Base-by-base conservation (phyloP, 2,329 filamentous ascomycete species). In the Cryphonectria radicalis region DNA sequence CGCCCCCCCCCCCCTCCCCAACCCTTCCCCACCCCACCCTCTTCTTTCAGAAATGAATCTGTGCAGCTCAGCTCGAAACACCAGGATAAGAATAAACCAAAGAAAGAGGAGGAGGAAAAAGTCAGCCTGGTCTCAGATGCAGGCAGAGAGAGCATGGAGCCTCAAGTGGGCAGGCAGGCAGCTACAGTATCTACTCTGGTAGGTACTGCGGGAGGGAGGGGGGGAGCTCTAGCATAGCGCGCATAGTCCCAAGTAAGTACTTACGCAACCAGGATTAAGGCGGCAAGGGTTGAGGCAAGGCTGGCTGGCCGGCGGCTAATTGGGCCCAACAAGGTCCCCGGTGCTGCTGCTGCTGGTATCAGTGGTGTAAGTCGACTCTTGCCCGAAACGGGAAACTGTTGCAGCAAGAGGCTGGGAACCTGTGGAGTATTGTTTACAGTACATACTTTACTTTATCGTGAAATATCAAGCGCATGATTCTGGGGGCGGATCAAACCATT, bases 231-330 rank as follows among this genome's bases (percentile, higher is more conserved):
- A 3, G n/a, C 55, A 59, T 32, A 19, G 55, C 14, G 32, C 32
- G 32, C 32, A 32, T 32, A 32, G 32, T 32, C 2, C 32, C 3
- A 37, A 40, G 37, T 40, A 28, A 28, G 28, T 28, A 28, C 28
- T 28, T 28, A 17, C 28, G 55, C 25, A 32, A 59, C 55, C 25
- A 35, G 55, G 25, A 59, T 19, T 32, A 32, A 19, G 55, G 25
- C 25, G 55, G 28, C 55, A 59, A 32, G 55, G 28, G 28, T 17
- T 14, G 25, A 28, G 55, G 43, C 43, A 53, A 37, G 63, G 63
- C 63, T 65, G 37, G 37, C 37, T 11, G 32, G 32, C 32, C 4
- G 63, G 63, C 63, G 63, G 63, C 40, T 65, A 53, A 46, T 19
- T 35, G 42, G 43, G 6, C 63, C 46, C 63, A 65, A 65, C 42